Percentiles rank a stretch among this genome's conserved stretches.
These are phyloP conservation scores for Primulina eburnea DNA, from an alignment of 257 asterid genomes.

Conservation along the genomic window DNA sequence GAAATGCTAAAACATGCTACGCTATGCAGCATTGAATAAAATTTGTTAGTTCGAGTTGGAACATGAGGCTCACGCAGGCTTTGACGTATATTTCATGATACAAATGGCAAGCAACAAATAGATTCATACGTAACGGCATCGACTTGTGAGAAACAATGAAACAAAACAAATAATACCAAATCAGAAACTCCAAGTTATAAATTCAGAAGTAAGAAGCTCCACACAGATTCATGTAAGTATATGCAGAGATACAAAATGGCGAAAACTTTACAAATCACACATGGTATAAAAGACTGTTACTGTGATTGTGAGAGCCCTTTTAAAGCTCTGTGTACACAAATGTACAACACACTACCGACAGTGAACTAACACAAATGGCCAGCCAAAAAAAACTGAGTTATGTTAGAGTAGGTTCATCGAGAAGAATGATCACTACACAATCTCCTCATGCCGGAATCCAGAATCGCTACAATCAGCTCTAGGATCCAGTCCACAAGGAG, in stretches of 20 bases:
- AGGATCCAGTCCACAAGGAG: slow-evolving; percentile 82
- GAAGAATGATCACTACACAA: slow-evolving; percentile 52
- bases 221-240: slow-evolving; percentile 30
- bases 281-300: slow-evolving; percentile 30
- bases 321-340: slow-evolving; percentile 30
- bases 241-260: slow-evolving; percentile 39
- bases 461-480: slow-evolving; percentile 69
- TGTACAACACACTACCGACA: slow-evolving; percentile 51
- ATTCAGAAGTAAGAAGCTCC: slow-evolving; percentile 21
- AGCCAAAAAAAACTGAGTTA: slow-evolving; percentile 28
- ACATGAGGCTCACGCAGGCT: not conserved
- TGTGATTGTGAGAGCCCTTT: slow-evolving; percentile 30
- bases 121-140: not conserved
- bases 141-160: not conserved
- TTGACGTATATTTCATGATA: not conserved
- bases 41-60: not conserved
- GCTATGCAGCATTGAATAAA: not conserved
- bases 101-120: not conserved
- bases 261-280: slow-evolving; percentile 43
- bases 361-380: slow-evolving; percentile 26
- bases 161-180: slow-evolving; percentile 18
- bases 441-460: slow-evolving; percentile 77
- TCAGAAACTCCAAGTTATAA: slow-evolving; percentile 24
- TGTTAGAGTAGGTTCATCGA: slow-evolving; percentile 64
- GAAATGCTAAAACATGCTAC: not conserved